Conservation (phyloP, 2,329 filamentous ascomycete genomes). For the Monosporascus sp. region DNA sequence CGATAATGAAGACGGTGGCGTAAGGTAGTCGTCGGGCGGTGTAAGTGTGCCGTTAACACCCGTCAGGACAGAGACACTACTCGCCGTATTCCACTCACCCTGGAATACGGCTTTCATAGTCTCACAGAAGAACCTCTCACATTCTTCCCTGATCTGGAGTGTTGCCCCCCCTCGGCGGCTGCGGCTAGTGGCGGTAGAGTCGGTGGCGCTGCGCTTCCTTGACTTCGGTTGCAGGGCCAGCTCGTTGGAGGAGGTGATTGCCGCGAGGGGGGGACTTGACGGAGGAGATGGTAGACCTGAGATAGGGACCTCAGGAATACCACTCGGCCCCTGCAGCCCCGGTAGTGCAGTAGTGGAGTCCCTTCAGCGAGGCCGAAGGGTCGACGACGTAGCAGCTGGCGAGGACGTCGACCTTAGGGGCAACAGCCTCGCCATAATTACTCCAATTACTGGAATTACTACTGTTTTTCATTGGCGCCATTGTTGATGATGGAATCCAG, state of each 20-base stretch:
- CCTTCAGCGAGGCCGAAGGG: conserved; percentile 64
- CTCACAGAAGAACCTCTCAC: conserved; percentile 99
- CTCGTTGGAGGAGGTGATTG: conserved; percentile 63
- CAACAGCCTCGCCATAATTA: conserved; percentile 68
- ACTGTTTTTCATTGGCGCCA: conserved; percentile 67
- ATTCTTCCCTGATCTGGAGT: conserved; percentile 97
- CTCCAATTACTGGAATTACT: conserved; percentile 67
- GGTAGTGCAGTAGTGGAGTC: conserved; percentile 95
- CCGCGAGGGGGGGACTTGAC: conserved; percentile 84
- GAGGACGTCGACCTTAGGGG: conserved; percentile 67
- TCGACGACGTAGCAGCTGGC: conserved; percentile 89
- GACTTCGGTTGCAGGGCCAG: conserved; percentile 58
- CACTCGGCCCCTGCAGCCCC: conserved; percentile 81
- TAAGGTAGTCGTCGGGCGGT: conserved; percentile 42
- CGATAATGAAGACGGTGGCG: conserved; percentile 26
- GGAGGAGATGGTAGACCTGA: conserved; percentile 80
- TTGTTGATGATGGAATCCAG: conserved; percentile 32
- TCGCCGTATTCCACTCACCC: conserved; percentile 80
- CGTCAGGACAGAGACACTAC: conserved; percentile 80
- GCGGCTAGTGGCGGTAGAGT: conserved; percentile 30
- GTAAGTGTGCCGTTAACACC: conserved; percentile 56
- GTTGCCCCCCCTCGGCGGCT: conserved; percentile 81
- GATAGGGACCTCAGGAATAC: conserved; percentile 88
- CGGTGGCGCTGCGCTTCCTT: conserved; percentile 33
- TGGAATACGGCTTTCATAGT: conserved; percentile 88